phyloP scores from a whole-genome alignment of 768 basidiomycete genomes.

The Fomitopsis serialis region DNA sequence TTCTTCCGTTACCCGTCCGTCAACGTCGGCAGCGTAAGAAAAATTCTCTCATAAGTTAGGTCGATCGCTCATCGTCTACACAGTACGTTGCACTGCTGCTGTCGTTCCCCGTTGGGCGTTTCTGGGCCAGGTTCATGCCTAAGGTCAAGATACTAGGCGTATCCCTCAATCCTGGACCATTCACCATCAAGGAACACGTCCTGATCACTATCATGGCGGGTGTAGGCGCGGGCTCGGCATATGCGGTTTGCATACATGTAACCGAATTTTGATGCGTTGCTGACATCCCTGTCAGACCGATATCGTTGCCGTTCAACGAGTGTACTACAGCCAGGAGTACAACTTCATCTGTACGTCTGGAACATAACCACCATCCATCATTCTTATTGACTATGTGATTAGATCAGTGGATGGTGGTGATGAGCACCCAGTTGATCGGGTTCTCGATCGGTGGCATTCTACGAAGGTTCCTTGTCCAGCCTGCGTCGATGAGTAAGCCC shows the following conservation, averaged over 20 bases:
- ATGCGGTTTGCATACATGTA: slow-evolving; percentile 29
- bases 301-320: slow-evolving; percentile 67
- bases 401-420: slow-evolving; percentile 79
- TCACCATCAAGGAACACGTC: slow-evolving; percentile 55
- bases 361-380: slow-evolving; percentile 10
- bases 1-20: slow-evolving; percentile 73
- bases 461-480: slow-evolving; percentile 70
- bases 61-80: background rate
- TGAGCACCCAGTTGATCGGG: slow-evolving; percentile 77
- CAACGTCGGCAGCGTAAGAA: slow-evolving; percentile 41
- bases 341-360: slow-evolving; percentile 40
- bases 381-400: slow-evolving; percentile 13
- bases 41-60: slow-evolving; percentile 1
- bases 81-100: slow-evolving; percentile 68
- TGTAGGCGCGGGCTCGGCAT: slow-evolving; percentile 34
- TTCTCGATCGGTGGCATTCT: slow-evolving; percentile 78
- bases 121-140: slow-evolving; percentile 50
- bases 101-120: slow-evolving; percentile 62
- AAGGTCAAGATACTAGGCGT: slow-evolving; percentile 52
- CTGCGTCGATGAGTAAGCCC: slow-evolving; percentile 40
- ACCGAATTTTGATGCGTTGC: background rate
- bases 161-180: slow-evolving; percentile 69
- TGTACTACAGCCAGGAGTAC: slow-evolving; percentile 57
- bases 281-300: slow-evolving; percentile 39
- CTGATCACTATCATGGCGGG: slow-evolving; percentile 42